Percentiles rank a stretch among this genome's conserved stretches.
These are phyloP conservation scores for Vicia sativa DNA, from an alignment of 306 rosid genomes.

Conservation along the genomic window DNA sequence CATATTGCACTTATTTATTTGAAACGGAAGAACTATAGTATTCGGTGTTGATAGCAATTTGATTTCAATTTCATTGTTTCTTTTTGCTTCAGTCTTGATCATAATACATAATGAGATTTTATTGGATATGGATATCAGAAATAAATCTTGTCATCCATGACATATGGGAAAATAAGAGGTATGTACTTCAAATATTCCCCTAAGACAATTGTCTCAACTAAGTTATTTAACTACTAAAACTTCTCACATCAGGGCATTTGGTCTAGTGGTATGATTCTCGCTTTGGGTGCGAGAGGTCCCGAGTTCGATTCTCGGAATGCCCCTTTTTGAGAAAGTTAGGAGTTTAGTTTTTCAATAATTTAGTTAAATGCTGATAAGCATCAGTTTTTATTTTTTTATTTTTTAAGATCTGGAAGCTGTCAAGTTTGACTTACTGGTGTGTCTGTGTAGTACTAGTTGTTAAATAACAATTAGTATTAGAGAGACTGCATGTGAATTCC, in stretches of 20 bases:
- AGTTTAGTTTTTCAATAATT: background rate
- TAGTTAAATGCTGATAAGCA: background rate
- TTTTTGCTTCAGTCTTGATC: background rate
- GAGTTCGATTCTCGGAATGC: background rate
- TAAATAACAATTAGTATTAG: slow-evolving; percentile 21
- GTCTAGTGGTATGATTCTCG: slow-evolving; percentile 27
- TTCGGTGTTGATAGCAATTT: background rate
- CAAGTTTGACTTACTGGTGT: slow-evolving; percentile 5
- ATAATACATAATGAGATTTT: too few relatives aligned
- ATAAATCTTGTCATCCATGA: background rate
- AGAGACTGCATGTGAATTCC: slow-evolving; percentile 16
- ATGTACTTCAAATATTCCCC: background rate
- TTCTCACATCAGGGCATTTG: background rate
- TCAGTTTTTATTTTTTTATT: too few relatives aligned
- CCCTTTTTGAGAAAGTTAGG: background rate
- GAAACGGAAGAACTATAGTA: background rate
- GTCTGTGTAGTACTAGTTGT: slow-evolving; percentile 1
- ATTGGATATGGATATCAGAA: background rate
- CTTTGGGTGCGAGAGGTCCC: slow-evolving; percentile 27
- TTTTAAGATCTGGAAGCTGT: background rate
- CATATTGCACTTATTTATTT: background rate
- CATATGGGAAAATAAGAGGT: too few relatives aligned
- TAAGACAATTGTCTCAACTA: background rate
- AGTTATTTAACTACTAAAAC: too few relatives aligned
- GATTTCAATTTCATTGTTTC: background rate